Conservation (phyloP, 805 yeast species). For the Kodamaea kakaduensis region DNA sequence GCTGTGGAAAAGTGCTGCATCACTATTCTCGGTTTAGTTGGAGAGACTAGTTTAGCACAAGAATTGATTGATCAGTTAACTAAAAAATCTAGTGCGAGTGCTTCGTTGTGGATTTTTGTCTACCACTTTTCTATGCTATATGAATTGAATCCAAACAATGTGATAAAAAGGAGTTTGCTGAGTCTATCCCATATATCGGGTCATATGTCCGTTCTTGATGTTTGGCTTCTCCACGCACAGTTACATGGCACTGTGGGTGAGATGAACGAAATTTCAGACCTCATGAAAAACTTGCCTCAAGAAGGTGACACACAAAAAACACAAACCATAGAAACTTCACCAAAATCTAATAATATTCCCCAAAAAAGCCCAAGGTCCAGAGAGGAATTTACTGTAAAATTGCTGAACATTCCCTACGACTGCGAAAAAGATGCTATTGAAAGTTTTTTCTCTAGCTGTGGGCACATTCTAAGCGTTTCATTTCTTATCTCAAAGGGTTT, state of each 20-base stretch:
- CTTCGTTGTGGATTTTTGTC: constrained; percentile 47
- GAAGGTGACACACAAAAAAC: no score
- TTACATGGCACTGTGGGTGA: constrained; percentile 25
- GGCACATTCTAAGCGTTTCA: constrained; percentile 41
- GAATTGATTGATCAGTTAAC: constrained; percentile 21
- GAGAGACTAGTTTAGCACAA: constrained; percentile 26
- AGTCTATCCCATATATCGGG: no score
- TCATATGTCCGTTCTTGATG: constrained; percentile 42
- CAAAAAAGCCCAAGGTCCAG: constrained; percentile 56
- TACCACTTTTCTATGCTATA: constrained; percentile 37
- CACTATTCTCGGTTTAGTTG: constrained; percentile 27
- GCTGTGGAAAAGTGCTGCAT: constrained; percentile 39
- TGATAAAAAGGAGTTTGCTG: no score
- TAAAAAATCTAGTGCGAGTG: constrained; percentile 26
- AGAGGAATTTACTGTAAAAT: constrained; percentile 57
- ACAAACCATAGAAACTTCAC: no score
- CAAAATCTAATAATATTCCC: no score
- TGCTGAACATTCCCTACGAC: constrained; percentile 42
- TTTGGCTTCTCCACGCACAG: constrained; percentile 36
- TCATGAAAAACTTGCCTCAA: background rate
- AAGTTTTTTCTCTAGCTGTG: constrained; percentile 58
- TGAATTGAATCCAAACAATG: constrained; percentile 5
- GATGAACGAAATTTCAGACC: background rate
- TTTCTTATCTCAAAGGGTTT: constrained; percentile 9
- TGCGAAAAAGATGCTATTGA: constrained; percentile 37